Percentiles rank a stretch among this genome's conserved stretches.
These are phyloP conservation scores for Colletotrichum somersetense DNA, from an alignment of 2,329 filamentous ascomycete genomes.

Conservation along the genomic window DNA sequence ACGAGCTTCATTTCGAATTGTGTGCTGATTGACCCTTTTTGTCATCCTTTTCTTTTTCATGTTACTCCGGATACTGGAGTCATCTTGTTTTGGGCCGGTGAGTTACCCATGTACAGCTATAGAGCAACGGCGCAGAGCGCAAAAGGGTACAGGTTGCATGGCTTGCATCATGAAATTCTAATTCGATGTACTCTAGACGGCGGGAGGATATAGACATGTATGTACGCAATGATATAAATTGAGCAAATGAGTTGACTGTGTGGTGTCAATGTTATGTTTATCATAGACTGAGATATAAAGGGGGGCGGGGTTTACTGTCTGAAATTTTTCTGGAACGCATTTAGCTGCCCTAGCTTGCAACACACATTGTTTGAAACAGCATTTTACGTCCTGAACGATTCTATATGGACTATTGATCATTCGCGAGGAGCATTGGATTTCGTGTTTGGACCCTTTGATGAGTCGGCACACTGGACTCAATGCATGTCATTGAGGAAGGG, in stretches of 20 bases:
- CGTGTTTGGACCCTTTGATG: too few species aligned
- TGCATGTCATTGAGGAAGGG: background rate
- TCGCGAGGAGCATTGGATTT: too few species aligned
- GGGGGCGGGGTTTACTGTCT: background rate
- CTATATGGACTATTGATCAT: background rate
- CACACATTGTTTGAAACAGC: background rate
- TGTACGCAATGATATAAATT: slow-evolving; percentile 50
- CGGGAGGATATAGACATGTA: slow-evolving; percentile 57
- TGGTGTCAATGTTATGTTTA: background rate
- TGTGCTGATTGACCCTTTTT: slow-evolving; percentile 11
- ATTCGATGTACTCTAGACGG: slow-evolving; percentile 58
- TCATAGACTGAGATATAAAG: too few species aligned
- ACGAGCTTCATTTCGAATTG: slow-evolving; percentile 28
- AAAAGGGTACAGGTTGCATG: slow-evolving; percentile 49
- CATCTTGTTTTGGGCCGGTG: slow-evolving; percentile 13
- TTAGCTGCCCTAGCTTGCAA: background rate
- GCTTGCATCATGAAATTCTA: slow-evolving; percentile 55
- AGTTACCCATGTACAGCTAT: slow-evolving; percentile 51
- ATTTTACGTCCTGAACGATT: background rate
- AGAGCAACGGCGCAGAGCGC: slow-evolving; percentile 54
- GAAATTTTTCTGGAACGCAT: background rate
- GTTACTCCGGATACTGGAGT: slow-evolving; percentile 24
- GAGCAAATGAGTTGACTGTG: background rate
- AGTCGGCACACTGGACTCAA: background rate
- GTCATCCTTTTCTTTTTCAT: background rate